Conservation (phyloP, 1,284 basidiomycete species). For the Puccinia horiana region DNA sequence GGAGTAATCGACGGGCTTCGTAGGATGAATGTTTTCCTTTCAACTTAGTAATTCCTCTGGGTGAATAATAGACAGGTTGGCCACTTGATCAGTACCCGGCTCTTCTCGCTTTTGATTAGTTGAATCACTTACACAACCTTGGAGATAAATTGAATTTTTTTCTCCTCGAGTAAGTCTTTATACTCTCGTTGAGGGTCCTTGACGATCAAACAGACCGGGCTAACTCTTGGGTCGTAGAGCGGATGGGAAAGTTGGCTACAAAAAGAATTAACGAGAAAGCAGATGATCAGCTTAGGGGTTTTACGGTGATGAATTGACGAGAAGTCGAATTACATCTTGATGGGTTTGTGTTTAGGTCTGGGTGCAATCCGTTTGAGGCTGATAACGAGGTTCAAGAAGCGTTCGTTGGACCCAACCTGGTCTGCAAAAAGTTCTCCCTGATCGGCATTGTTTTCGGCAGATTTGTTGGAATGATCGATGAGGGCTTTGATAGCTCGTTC, state of each 20-base stretch:
- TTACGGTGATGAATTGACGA: not conserved
- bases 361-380: constrained; percentile 77
- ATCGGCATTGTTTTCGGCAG: constrained; percentile 64
- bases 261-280: not conserved
- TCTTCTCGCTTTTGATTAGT: not conserved
- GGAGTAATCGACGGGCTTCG: constrained; percentile 79
- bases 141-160: constrained; percentile 81
- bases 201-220: constrained; percentile 81
- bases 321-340: constrained; percentile 70
- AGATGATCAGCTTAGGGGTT: not conserved
- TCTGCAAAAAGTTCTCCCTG: constrained; percentile 70
- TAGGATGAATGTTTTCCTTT: constrained; percentile 64
- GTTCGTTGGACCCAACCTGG: constrained; percentile 75
- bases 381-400: constrained; percentile 80
- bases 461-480: constrained; percentile 64
- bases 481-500: constrained; percentile 75
- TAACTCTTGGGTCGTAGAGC: constrained; percentile 74
- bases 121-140: constrained; percentile 69
- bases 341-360: constrained; percentile 75
- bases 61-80: not conserved
- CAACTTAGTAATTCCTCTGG: constrained; percentile 53
- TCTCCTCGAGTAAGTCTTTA: constrained; percentile 80
- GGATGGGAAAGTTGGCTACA: constrained; percentile 75
- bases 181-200: constrained; percentile 95
- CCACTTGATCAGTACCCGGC: constrained; percentile 65